These are phyloP conservation scores for Cercophora sp. DNA, from an alignment of 495 filamentous ascomycete species.

Conservation along the genomic window DNA sequence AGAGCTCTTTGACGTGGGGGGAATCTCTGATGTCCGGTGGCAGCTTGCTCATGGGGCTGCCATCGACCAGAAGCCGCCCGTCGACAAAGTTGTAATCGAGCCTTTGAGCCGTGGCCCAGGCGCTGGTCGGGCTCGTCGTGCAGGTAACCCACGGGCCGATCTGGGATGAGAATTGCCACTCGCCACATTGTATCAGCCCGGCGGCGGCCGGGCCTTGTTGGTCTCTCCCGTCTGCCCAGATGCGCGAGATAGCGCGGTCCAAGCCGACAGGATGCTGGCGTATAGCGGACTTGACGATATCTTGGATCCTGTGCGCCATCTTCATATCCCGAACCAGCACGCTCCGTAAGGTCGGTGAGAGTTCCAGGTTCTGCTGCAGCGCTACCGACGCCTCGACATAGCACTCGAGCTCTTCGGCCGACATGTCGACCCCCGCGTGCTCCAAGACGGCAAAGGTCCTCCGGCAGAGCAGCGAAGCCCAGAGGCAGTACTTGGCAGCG, in stretches of 20 bases:
- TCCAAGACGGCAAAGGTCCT: constrained; percentile 5
- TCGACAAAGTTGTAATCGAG: not conserved
- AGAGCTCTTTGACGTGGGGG: not conserved
- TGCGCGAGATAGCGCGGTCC: not conserved
- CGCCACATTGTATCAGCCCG: too few relatives aligned
- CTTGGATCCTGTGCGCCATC: not conserved
- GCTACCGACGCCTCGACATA: not conserved
- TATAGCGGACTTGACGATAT: not conserved
- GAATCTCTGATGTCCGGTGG: not conserved
- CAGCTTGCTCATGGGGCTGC: not conserved
- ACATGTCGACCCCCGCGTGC: not conserved
- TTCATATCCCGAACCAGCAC: constrained; percentile 7
- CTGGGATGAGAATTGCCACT: too few relatives aligned
- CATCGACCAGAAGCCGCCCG: constrained; percentile 29
- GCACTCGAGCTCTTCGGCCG: not conserved
- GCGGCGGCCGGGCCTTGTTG: too few relatives aligned
- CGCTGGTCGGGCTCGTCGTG: not conserved
- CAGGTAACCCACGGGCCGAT: not conserved
- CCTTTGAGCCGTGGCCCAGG: not conserved
- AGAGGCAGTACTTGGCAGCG: not conserved
- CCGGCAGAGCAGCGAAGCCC: constrained; percentile 7
- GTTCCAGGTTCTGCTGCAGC: constrained; percentile 3
- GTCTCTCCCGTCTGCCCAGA: too few relatives aligned
- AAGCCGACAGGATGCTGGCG: not conserved
- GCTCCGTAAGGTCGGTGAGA: not conserved